Conservation (phyloP, 1,284 basidiomycete species). For the Sanghuangporus sanghuang region DNA sequence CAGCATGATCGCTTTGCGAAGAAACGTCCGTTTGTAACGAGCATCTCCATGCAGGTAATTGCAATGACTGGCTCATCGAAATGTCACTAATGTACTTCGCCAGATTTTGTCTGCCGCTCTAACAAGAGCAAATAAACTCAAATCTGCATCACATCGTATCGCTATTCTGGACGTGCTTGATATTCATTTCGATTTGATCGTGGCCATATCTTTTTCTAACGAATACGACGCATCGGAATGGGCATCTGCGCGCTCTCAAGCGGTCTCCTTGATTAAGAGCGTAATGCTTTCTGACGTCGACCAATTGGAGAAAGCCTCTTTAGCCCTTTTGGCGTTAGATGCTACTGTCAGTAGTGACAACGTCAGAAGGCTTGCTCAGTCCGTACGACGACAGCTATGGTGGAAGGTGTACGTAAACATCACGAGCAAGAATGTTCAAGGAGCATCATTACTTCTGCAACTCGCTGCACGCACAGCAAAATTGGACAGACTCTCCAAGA, state of each 20-base stretch:
- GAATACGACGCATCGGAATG: constrained; percentile 18
- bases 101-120: constrained; percentile 22
- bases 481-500: constrained; percentile 54
- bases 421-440: constrained; percentile 51
- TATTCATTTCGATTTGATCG: constrained; percentile 26
- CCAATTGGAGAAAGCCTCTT: constrained; percentile 27
- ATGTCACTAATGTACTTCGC: background rate
- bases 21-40: constrained; percentile 54
- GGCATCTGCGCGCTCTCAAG: constrained; percentile 16
- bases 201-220: constrained; percentile 28
- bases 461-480: constrained; percentile 58
- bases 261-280: constrained; percentile 5
- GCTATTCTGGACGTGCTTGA: constrained; percentile 15
- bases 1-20: constrained; percentile 68
- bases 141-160: background rate
- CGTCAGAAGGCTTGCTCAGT: constrained; percentile 37
- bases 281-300: constrained; percentile 15
- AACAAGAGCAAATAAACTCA: constrained; percentile 15
- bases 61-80: background rate
- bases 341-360: constrained; percentile 39
- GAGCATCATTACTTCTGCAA: constrained; percentile 50
- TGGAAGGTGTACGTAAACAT: constrained; percentile 55
- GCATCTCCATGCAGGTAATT: constrained; percentile 57
- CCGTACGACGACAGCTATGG: constrained; percentile 63
- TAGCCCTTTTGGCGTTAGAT: constrained; percentile 41